A percentile compares a stretch with the other conserved stretches of the same genome.
Evolutionary conservation across 176 grass and related monocot species (phyloP).

Genomic region (Eragrostis nindensis): DNA sequence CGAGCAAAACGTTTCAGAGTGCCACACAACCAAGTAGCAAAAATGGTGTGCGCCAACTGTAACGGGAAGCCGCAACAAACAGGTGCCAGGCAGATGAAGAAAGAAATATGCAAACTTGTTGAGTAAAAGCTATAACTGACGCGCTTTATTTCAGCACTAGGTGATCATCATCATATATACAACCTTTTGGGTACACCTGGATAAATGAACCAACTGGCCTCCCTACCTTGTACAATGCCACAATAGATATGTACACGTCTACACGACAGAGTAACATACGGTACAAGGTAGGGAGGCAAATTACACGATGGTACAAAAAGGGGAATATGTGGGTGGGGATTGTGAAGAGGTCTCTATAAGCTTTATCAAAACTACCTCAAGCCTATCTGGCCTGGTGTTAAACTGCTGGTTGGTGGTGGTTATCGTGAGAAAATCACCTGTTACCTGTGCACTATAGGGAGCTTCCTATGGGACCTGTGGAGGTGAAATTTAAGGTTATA

Average conservation of each 20-base stretch:
- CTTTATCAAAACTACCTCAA: slow-evolving; percentile 56
- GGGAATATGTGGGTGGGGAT: slow-evolving; percentile 10
- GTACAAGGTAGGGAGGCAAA: slow-evolving; percentile 47
- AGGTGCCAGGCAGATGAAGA: not conserved
- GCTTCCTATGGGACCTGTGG: slow-evolving; percentile 34
- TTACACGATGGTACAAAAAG: slow-evolving; percentile 38
- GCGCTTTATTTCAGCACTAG: slow-evolving; percentile 51
- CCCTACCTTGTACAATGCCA: slow-evolving; percentile 51
- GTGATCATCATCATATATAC: slow-evolving; percentile 46
- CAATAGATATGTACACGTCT: slow-evolving; percentile 70
- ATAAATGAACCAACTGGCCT: slow-evolving; percentile 44
- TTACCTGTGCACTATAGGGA: slow-evolving; percentile 58
- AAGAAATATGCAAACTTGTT: not conserved
- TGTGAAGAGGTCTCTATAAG: slow-evolving; percentile 54
- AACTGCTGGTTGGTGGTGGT: slow-evolving; percentile 54
- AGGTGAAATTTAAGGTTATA: slow-evolving; percentile 45
- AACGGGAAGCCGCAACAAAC: not conserved
- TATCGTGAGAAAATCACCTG: slow-evolving; percentile 55
- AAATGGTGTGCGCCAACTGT: slow-evolving; percentile 8
- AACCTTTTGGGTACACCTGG: slow-evolving; percentile 47
- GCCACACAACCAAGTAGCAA: not conserved
- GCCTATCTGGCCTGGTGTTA: slow-evolving; percentile 47
- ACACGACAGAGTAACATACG: slow-evolving; percentile 35
- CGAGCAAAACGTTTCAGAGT: not conserved
- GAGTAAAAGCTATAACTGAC: slow-evolving; percentile 38